A percentile compares a stretch with the other conserved stretches of the same genome.
phyloP scores from a whole-genome alignment of 148 eudicot species.

The Gaultheria prostrata region DNA sequence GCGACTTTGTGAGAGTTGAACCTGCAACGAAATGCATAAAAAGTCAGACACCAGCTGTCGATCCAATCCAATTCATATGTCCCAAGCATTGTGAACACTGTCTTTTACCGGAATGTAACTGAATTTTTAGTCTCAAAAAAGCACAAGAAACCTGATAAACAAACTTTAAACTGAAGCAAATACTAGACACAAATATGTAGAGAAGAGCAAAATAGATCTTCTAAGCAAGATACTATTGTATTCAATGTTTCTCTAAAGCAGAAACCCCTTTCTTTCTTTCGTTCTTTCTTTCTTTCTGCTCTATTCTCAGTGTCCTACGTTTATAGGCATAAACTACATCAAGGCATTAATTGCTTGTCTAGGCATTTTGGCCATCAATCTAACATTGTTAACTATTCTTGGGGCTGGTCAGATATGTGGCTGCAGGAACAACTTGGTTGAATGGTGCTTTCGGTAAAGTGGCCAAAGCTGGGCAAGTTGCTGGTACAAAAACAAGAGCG shows the following conservation, averaged over 20 bases:
- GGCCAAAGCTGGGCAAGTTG: constrained; percentile 85
- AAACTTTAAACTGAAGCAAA: too few species aligned
- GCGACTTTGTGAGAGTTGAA: background rate
- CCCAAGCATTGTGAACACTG: background rate
- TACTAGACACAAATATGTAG: too few species aligned
- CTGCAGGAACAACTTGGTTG: constrained; percentile 90
- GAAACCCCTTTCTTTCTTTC: too few species aligned
- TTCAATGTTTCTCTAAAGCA: too few species aligned
- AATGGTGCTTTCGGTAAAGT: constrained; percentile 88
- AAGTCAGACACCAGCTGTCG: background rate
- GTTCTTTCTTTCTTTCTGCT: too few species aligned
- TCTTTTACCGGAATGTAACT: background rate
- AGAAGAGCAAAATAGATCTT: too few species aligned
- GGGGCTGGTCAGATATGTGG: constrained; percentile 61
- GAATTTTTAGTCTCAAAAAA: background rate
- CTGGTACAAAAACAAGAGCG: constrained; percentile 77
- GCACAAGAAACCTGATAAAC: background rate
- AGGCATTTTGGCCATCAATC: too few species aligned
- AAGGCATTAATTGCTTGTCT: too few species aligned
- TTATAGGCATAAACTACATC: too few species aligned
- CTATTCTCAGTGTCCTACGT: too few species aligned
- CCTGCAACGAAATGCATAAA: background rate
- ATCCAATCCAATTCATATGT: background rate
- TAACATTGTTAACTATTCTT: background rate
- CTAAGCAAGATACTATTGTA: too few species aligned